Conservation (phyloP, 2,329 filamentous ascomycete species). For the Fusarium neocosmosporiellum region DNA sequence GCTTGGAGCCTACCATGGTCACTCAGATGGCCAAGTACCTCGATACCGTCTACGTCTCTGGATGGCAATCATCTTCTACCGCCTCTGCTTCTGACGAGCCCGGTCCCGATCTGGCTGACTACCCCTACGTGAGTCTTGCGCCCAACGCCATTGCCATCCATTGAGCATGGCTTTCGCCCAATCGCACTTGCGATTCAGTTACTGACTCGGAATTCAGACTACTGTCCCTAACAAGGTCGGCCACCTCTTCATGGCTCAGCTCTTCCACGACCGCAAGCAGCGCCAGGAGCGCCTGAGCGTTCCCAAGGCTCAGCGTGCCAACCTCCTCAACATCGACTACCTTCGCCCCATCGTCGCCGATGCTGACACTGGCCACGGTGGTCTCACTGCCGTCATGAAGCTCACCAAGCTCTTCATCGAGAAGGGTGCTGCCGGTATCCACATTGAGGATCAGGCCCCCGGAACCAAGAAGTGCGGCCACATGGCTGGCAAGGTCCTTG, state of each 20-base stretch:
- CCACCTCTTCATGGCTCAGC: slow-evolving; percentile 97
- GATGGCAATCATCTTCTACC: slow-evolving; percentile 98
- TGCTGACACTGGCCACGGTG: slow-evolving; percentile 96
- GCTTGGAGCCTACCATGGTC: slow-evolving; percentile 97
- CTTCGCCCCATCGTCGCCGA: slow-evolving; percentile 96
- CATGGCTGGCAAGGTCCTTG: slow-evolving; percentile 98
- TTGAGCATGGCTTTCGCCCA: neutral
- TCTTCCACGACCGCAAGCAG: slow-evolving; percentile 99
- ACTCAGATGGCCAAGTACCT: slow-evolving; percentile 99
- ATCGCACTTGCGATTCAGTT: neutral
- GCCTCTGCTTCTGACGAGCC: slow-evolving; percentile 96
- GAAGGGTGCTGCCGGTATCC: slow-evolving; percentile 95
- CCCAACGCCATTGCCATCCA: neutral
- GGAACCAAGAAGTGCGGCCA: slow-evolving; percentile 99
- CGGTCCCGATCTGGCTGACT: slow-evolving; percentile 96
- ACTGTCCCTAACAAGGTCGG: slow-evolving; percentile 98
- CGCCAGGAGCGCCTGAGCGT: slow-evolving; percentile 89
- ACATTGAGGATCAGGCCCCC: slow-evolving; percentile 98
- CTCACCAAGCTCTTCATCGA: slow-evolving; percentile 98
- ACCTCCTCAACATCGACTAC: slow-evolving; percentile 87
- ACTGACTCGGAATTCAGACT: slow-evolving; percentile 72
- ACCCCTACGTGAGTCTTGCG: slow-evolving; percentile 78
- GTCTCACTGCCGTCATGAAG: slow-evolving; percentile 99
- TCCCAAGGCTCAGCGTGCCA: slow-evolving; percentile 77
- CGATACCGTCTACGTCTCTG: slow-evolving; percentile 98